phyloP scores from a whole-genome alignment of 805 yeast genomes.

The Candida verbasci region DNA sequence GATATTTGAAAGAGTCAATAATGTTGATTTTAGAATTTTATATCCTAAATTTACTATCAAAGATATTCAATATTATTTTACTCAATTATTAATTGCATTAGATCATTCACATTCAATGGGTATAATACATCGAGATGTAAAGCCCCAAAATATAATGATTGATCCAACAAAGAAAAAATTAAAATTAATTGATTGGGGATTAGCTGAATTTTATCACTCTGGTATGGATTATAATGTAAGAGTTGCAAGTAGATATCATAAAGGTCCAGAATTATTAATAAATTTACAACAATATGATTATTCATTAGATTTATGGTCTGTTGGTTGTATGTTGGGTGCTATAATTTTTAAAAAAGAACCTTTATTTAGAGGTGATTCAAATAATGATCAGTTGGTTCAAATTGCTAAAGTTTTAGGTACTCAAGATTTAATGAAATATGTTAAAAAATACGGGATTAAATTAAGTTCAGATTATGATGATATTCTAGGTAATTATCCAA shows the following conservation, averaged over 20 bases:
- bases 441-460: slow-evolving; percentile 65
- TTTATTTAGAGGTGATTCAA: slow-evolving; percentile 86
- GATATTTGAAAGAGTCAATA: slow-evolving; percentile 78
- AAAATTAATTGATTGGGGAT: slow-evolving; percentile 91
- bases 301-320: slow-evolving; percentile 89
- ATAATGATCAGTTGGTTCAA: slow-evolving; percentile 86
- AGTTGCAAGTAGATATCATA: slow-evolving; percentile 89
- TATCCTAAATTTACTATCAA: slow-evolving; percentile 72
- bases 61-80: slow-evolving; percentile 81
- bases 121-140: slow-evolving; percentile 92
- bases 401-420: slow-evolving; percentile 87
- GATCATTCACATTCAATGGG: slow-evolving; percentile 94
- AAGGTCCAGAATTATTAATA: slow-evolving; percentile 88
- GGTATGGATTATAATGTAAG: slow-evolving; percentile 88
- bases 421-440: slow-evolving; percentile 65
- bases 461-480: slow-evolving; percentile 75
- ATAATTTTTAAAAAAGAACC: slow-evolving; percentile 89
- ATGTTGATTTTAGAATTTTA: slow-evolving; percentile 75
- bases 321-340: slow-evolving; percentile 90
- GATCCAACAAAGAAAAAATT: slow-evolving; percentile 69
- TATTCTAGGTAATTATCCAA: slow-evolving; percentile 60
- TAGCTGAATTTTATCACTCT: slow-evolving; percentile 90
- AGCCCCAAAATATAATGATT: slow-evolving; percentile 94
- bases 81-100: slow-evolving; percentile 74
- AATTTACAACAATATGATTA: slow-evolving; percentile 87